These are phyloP conservation scores for Leucoagaricus sp. DNA, from an alignment of 1,284 basidiomycete genomes.

Conservation along the genomic window DNA sequence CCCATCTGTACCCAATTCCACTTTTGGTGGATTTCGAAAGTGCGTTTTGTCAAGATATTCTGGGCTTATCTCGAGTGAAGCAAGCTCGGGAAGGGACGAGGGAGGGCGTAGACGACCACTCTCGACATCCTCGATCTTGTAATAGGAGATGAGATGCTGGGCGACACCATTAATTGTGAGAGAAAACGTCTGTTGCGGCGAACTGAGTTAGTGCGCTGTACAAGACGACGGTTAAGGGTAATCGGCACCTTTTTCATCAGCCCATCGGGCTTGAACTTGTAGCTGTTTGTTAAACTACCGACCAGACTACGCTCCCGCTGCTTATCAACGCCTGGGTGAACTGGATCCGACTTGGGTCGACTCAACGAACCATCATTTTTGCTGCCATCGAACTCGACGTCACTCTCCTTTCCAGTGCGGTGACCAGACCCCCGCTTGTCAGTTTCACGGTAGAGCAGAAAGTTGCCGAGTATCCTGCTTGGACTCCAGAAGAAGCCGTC, in stretches of 20 bases:
- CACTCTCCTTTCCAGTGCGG: constrained; percentile 43
- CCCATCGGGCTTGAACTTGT: constrained; percentile 89
- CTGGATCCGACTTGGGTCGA: constrained; percentile 59
- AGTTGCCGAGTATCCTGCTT: constrained; percentile 89
- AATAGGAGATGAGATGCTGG: constrained; percentile 96
- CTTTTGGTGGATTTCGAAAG: constrained; percentile 88
- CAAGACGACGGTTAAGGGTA: constrained; percentile 7
- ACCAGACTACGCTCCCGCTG: constrained; percentile 80
- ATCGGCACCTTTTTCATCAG: constrained; percentile 90
- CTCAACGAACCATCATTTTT: constrained; percentile 48
- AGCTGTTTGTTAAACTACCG: constrained; percentile 87
- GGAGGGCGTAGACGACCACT: constrained; percentile 86
- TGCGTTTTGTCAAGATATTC: constrained; percentile 91
- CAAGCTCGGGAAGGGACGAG: constrained; percentile 87
- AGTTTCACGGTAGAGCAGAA: constrained; percentile 91
- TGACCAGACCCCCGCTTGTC: constrained; percentile 75
- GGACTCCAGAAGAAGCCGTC: constrained; percentile 95
- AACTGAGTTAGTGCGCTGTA: constrained; percentile 23
- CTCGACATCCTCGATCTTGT: constrained; percentile 90
- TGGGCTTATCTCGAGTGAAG: constrained; percentile 82
- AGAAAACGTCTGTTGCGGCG: constrained; percentile 84
- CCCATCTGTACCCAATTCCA: constrained; percentile 84
- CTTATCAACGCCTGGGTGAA: constrained; percentile 52
- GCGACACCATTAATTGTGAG: constrained; percentile 83
- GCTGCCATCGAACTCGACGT: constrained; percentile 32